Percentiles rank a stretch among this genome's conserved stretches.
Evolutionary conservation across 257 asterid species (phyloP).

Genomic region (Lavandula angustifolia): DNA sequence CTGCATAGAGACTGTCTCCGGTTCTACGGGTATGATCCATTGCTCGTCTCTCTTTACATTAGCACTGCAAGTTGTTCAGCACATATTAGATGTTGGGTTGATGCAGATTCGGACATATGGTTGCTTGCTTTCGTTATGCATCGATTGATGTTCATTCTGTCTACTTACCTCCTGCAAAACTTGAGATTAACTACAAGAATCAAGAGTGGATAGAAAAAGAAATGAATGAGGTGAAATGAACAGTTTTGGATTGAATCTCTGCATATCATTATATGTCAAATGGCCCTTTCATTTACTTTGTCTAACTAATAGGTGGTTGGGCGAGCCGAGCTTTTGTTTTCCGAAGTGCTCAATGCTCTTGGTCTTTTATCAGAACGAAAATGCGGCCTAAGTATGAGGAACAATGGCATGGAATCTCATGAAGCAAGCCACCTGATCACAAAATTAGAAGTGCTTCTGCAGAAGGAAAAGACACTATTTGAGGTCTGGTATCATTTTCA

Average conservation of each 20-base stretch:
- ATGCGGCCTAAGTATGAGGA: conserved; percentile 33
- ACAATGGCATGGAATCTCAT: conserved; percentile 37
- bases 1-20: conserved; percentile 97
- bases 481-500: conserved; percentile 53
- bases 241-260: conserved; percentile 17
- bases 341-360: conserved; percentile 73
- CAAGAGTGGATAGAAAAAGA: conserved; percentile 89
- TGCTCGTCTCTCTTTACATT: conserved; percentile 22
- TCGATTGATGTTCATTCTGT: conserved; percentile 97
- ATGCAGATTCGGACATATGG: conserved; percentile 89
- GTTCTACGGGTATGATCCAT: conserved; percentile 77
- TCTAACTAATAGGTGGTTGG: conserved; percentile 62
- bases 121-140: conserved; percentile 98
- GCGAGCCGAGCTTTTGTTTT: conserved; percentile 81
- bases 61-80: conserved; percentile 11
- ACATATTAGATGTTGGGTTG: conserved; percentile 23
- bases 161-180: conserved; percentile 82
- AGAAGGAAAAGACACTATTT: conserved; percentile 81
- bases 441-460: conserved; percentile 68
- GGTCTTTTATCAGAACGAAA: conserved; percentile 52
- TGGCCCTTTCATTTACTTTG: conserved; percentile 21
- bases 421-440: conserved; percentile 59
- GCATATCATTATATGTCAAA: conserved; percentile 3
- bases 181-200: conserved; percentile 73
- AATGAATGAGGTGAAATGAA: conserved; percentile 62